phyloP scores from a whole-genome alignment of 2,329 filamentous ascomycete genomes.

The Penicillium sclerotigenum region DNA sequence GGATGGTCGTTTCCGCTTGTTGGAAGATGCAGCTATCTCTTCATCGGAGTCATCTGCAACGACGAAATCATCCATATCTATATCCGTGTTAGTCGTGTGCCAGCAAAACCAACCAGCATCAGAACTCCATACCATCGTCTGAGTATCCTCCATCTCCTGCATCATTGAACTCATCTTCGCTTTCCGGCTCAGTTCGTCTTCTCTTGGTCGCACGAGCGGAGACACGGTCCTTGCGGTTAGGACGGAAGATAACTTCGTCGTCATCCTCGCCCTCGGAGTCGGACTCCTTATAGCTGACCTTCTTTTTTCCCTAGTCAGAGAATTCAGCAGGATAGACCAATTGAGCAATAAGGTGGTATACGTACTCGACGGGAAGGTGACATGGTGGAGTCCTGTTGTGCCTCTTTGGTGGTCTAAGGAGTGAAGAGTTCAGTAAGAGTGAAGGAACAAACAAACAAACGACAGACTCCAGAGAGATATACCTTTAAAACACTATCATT shows the following conservation, averaged over 20 bases:
- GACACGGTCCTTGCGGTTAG: constrained; percentile 46
- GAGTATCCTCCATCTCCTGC: constrained; percentile 48
- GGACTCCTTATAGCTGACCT: constrained; percentile 75
- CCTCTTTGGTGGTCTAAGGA: constrained; percentile 45
- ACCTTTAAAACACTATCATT: constrained; percentile 38
- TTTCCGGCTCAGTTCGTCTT: constrained; percentile 63
- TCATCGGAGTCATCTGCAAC: constrained; percentile 83
- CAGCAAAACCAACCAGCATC: not conserved
- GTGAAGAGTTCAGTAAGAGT: constrained; percentile 1
- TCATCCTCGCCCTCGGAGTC: constrained; percentile 68
- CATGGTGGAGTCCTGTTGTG: constrained; percentile 48
- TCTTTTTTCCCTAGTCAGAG: constrained; percentile 54
- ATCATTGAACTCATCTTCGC: constrained; percentile 65
- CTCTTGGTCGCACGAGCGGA: constrained; percentile 53
- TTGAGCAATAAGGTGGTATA: not conserved
- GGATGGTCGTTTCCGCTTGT: constrained; percentile 67
- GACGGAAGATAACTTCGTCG: constrained; percentile 67
- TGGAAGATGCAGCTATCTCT: constrained; percentile 52
- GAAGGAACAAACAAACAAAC: not conserved
- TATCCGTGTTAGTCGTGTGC: constrained; percentile 18
- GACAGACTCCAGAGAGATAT: constrained; percentile 12
- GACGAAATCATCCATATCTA: constrained; percentile 82
- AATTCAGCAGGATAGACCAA: not conserved
- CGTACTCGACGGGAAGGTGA: constrained; percentile 79
- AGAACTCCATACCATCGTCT: constrained; percentile 49